These are phyloP conservation scores for Scutellaria galericulata DNA, from an alignment of 257 asterid species.

Conservation along the genomic window DNA sequence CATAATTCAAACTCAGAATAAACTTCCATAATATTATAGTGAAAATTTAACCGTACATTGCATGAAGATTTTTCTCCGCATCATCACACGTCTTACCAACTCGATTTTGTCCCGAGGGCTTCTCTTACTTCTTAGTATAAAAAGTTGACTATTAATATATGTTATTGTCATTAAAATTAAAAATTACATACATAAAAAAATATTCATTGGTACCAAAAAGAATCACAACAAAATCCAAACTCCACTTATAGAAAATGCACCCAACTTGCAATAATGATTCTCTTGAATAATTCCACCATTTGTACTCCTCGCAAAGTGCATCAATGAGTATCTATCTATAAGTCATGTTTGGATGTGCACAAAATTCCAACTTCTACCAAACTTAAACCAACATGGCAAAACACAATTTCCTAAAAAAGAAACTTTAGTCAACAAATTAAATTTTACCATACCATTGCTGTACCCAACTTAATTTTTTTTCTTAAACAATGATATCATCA, in stretches of 20 bases:
- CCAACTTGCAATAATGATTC: not conserved
- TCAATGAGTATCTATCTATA: not conserved
- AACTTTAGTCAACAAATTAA: too few relatives aligned
- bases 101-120: too few relatives aligned
- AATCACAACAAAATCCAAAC: not conserved
- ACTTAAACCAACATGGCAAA: not conserved
- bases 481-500: too few relatives aligned
- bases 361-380: not conserved
- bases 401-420: too few relatives aligned
- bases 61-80: too few relatives aligned
- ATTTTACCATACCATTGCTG: too few relatives aligned
- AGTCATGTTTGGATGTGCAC: conserved; percentile 28
- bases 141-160: not conserved
- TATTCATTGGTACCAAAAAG: not conserved
- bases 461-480: too few relatives aligned
- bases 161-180: not conserved
- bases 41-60: too few relatives aligned
- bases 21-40: too few relatives aligned
- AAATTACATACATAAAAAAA: not conserved
- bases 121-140: not conserved
- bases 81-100: too few relatives aligned
- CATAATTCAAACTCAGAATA: too few relatives aligned
- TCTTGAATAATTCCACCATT: conserved; percentile 17
- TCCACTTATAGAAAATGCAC: conserved; percentile 8
- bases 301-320: conserved; percentile 20